Evolutionary conservation across 129 eudicot genomes (phyloP), one percentile per base, ranked within the genome.

Genomic region (Helichrysum umbraculigerum): DNA sequence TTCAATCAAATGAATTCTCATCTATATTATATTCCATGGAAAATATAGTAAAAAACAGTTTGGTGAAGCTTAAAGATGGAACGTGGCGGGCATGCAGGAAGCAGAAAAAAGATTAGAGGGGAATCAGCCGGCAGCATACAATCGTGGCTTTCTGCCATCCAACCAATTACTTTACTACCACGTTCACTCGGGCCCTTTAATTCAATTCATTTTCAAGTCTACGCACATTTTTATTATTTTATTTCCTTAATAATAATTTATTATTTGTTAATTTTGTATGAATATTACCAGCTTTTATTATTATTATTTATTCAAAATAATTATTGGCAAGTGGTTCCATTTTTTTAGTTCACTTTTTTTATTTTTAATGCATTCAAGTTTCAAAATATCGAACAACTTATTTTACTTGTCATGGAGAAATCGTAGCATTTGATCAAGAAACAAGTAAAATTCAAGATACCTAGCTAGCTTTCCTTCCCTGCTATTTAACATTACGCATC

Each of bases 51-150:
- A 67, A 10, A n/a, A n/a, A 30, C 9, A 41, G 63, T 67, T n/a
- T 19, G 57, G 35, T 42, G 20, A 68, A 21, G 58, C 16, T 41
- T 68, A 19, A 42, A 68, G 30, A 42, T 4, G 58, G 9, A 68
- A 68, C 73, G 73, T 42, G 58, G 58, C 73, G 58, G 57, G 73
- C 59, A 68, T 68, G 73, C 73, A 68, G 58, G 73, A 22, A 68
- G 58, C 58, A 21, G 57, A 29, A 68, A 68, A n/a, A 68, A 41
- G 34, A 69, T 69, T 41, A 44, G 73, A 69, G 73, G 73, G 73
- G 59, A 44, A 69, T 69, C 73, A 69, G 73, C 58, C 33, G 57
- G 70, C 70, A 65, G 22, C 69, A 14, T 47, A 12, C 54, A 64
- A 25, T 64, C 21, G 70, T 65, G 34, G 70, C 21, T 16, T 16